Base-by-base conservation (phyloP, 495 filamentous ascomycete genomes). In the Symbiotaphrina buchneri region DNA sequence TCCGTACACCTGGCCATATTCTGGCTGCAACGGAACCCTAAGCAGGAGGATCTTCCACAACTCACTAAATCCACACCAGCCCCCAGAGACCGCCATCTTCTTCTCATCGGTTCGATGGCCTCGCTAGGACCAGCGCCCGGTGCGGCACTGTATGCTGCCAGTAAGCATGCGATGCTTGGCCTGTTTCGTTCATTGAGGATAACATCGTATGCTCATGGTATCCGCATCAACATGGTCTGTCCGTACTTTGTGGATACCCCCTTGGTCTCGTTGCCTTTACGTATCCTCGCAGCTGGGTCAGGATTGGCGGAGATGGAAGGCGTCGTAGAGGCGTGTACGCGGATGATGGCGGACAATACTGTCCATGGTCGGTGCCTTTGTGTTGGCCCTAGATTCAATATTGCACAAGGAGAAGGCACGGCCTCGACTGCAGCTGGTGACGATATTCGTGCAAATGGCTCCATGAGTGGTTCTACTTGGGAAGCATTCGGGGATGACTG, bases 161-260 rank as follows among this genome's bases (percentile, higher is more conserved):
- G 63, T 10, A 78, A 78, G 42, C 72, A 77, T 47, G 71, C 52
- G 0, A 53, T 78, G 1, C 50, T 74, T 16, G 71, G 71, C 0
- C 51, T 74, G 30, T 78, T 72, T 41, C 51, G 71, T 15, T 48
- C 50, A 8, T 47, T 77, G 11, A 47, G 72, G 4, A 38, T 54
- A 3, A 56, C 58, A 0, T 42, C 53, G 3, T 59, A 54, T 36
- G 25, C 40, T 16, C 35, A 48, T 18, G 64, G 63, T 2, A 46
- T 78, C 5, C 47, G 73, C 15, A 47, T 69, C 28, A 78, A 75
- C 35, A 43, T 71, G 25, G 32, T 78, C 10, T 57, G 51, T 33
- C 72, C 72, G 3, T 78, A 76, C 39, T 77, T 71, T 39, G 64
- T 76, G 27, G 60, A 71, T 30, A 77, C 73, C 10, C 63, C 67